These are phyloP conservation scores for Fusarium temperatum DNA, from an alignment of 2,329 filamentous ascomycete genomes.

Conservation along the genomic window DNA sequence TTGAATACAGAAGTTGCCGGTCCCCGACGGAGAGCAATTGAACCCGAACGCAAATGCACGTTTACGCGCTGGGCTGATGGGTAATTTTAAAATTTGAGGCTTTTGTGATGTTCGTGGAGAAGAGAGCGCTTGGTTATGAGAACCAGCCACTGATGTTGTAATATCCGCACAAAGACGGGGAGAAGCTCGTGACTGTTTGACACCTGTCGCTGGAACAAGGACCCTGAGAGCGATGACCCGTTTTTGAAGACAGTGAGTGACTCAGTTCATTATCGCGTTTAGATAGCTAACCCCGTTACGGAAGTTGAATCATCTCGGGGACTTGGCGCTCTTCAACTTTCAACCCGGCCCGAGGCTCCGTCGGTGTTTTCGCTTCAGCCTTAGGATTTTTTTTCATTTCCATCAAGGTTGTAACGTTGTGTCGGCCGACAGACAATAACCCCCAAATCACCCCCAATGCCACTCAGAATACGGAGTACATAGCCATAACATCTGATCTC, in stretches of 20 bases:
- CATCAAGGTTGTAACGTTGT: not conserved
- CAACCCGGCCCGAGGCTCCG: not conserved
- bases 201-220: not conserved
- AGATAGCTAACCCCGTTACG: conserved; percentile 5
- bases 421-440: not conserved
- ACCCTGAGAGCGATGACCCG: conserved; percentile 6
- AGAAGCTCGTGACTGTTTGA: not conserved
- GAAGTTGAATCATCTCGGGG: conserved; percentile 4
- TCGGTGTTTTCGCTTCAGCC: not conserved
- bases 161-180: not conserved
- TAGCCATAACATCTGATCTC: not conserved
- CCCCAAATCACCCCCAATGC: not conserved
- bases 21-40: not conserved
- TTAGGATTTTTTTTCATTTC: not conserved
- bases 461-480: not conserved
- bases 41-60: not conserved
- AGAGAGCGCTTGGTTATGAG: not conserved
- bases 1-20: conserved; percentile 21
- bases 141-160: not conserved
- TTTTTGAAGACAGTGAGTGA: not conserved
- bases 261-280: not conserved
- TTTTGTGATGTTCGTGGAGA: not conserved
- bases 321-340: not conserved
- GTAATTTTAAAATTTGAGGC: conserved; percentile 2
- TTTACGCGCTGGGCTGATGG: conserved; percentile 1